phyloP scores from a whole-genome alignment of 495 filamentous ascomycete genomes.

The Margaritispora aquatica region DNA sequence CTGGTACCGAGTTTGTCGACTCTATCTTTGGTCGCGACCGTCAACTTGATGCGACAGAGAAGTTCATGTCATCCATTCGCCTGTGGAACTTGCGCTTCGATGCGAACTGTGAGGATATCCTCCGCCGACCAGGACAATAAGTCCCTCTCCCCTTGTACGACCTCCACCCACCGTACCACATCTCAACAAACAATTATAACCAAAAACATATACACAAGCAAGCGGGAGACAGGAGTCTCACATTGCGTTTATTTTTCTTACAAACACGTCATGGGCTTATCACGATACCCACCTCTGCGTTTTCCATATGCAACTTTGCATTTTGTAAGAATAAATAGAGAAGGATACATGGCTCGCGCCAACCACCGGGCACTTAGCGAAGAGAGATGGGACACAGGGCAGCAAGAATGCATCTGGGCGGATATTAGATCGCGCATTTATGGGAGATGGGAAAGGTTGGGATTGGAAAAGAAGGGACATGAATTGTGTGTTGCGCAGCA shows the following conservation, averaged over 20 bases:
- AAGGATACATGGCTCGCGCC: background rate
- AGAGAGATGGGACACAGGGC: background rate
- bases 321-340: background rate
- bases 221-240: background rate
- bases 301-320: conserved; percentile 3
- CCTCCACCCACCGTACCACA: background rate
- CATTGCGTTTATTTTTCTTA: conserved; percentile 8
- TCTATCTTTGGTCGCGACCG: conserved; percentile 93
- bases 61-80: conserved; percentile 87
- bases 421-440: background rate
- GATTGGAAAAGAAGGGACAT: background rate
- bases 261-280: background rate
- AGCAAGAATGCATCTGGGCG: background rate
- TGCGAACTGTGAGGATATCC: conserved; percentile 80
- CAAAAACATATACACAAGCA: background rate
- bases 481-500: background rate
- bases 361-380: background rate
- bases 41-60: conserved; percentile 88
- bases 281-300: conserved; percentile 21
- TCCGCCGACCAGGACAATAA: conserved; percentile 33
- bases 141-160: background rate
- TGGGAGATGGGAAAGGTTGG: background rate
- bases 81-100: conserved; percentile 95
- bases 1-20: conserved; percentile 93
- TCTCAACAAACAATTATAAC: background rate